Evolutionary conservation across 805 yeast genomes (phyloP).

Genomic region (Cyberlindnera meyerae): DNA sequence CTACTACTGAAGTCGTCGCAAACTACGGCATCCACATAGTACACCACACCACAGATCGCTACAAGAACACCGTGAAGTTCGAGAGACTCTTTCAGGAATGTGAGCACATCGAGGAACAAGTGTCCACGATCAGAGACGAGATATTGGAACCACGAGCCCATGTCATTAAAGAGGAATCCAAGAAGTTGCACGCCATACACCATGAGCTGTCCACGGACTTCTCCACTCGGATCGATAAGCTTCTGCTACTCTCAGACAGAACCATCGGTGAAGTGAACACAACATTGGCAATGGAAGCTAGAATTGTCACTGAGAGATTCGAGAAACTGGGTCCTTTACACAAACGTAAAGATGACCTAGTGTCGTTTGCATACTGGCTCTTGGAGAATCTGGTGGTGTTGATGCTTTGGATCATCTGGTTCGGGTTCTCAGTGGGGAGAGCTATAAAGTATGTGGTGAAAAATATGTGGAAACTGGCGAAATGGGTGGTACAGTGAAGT

Average conservation of each 20-base stretch:
- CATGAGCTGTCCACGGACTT: slow-evolving; percentile 21
- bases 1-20: slow-evolving; percentile 6
- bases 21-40: slow-evolving; percentile 22
- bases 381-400: slow-evolving; percentile 52
- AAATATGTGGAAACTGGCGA: slow-evolving; percentile 12
- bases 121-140: too few species aligned
- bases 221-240: slow-evolving; percentile 52
- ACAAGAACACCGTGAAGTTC: slow-evolving; percentile 9
- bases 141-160: too few species aligned
- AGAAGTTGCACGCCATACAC: slow-evolving; percentile 16
- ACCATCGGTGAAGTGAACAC: slow-evolving; percentile 72
- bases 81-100: slow-evolving; percentile 10
- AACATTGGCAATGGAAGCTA: slow-evolving; percentile 56
- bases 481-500: slow-evolving; percentile 14
- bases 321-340: slow-evolving; percentile 35
- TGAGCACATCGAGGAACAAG: too few species aligned
- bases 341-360: slow-evolving; percentile 30
- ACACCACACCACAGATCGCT: slow-evolving; percentile 12
- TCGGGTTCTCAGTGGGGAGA: slow-evolving; percentile 45
- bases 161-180: slow-evolving; percentile 20
- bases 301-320: slow-evolving; percentile 46
- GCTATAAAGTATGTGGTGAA: slow-evolving; percentile 20
- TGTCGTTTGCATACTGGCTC: slow-evolving; percentile 36
- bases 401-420: slow-evolving; percentile 51
- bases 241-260: slow-evolving; percentile 60